Evolutionary conservation across 371 early-diverging fungal species (phyloP), one percentile per base, ranked within the genome.

Genomic region (Amoeboaphelidium occidentale): DNA sequence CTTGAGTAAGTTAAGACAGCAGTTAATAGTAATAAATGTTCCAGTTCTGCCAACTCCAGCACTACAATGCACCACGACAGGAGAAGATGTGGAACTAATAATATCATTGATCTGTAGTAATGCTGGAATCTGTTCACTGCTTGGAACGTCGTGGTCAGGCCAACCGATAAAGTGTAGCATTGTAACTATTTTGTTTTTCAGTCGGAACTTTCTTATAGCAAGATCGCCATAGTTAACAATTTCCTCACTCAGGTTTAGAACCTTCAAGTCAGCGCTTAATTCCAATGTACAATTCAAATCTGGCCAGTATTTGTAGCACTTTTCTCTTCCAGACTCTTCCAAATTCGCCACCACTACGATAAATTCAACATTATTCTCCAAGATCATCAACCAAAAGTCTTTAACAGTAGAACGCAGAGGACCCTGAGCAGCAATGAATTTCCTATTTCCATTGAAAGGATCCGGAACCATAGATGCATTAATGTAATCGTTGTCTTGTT

Each of bases 11-110:
- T n/a, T n/a, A n/a, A n/a, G n/a, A n/a, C n/a, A n/a, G n/a, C n/a
- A n/a, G n/a, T n/a, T n/a, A n/a, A 88, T 73, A 12, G 76, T 69
- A 55, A 87, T 81, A 57, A 90, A 89, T 0, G 87, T 81, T 1
- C 96, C 98, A 0, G 97, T 86, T 46, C 98, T 70, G 4, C 97
- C 98, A 50, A 90, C 86, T 0, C 98, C 98, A n/a, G 98, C 98
- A 23, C 79, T 76, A 57, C 97, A 96, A 55, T 97, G 98, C 0
- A 96, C 83, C 32, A 91, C 59, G 73, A 79, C 74, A 0, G 83
- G 84, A 1, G 82, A 80, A 2, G 45, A 42, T 14, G n/a, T n/a
- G n/a, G n/a, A 46, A 17, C 17, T 46, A 41, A n/a, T 46, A 17
- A 17, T 46, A 17, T 46, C 17, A 25, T 12, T 48, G 45, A 12